Conservation (phyloP, 768 basidiomycete species). For the Boletus rubropictus region DNA sequence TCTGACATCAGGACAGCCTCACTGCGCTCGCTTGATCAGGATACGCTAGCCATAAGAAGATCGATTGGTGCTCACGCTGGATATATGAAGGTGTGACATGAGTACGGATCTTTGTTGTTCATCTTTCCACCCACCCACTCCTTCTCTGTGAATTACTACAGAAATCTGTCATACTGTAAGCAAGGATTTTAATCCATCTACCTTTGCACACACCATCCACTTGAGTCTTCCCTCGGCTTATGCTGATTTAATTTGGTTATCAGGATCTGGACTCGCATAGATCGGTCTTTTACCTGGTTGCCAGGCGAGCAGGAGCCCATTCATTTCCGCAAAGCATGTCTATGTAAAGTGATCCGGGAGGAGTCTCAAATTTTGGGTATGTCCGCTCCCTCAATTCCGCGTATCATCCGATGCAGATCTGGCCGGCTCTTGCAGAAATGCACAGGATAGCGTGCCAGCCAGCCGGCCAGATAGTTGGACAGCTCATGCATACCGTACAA, state of each 20-base stretch:
- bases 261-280: not conserved
- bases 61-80: too few species aligned
- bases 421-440: not conserved
- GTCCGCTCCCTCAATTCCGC: not conserved
- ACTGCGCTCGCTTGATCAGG: too few species aligned
- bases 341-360: not conserved
- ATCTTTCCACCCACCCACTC: not conserved
- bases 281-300: not conserved
- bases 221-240: not conserved
- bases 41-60: too few species aligned
- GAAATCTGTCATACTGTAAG: not conserved
- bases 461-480: not conserved
- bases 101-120: not conserved
- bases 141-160: not conserved
- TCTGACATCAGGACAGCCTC: not conserved
- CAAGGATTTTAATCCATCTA: too few species aligned
- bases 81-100: not conserved
- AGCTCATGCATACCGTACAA: not conserved
- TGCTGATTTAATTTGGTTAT: not conserved
- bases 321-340: not conserved
- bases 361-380: not conserved
- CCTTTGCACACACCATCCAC: too few species aligned
- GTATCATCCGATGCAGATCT: not conserved
- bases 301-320: not conserved
- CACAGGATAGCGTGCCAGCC: not conserved